Conservation (phyloP, 2,329 filamentous ascomycete genomes). For the Claviceps purpurea region DNA sequence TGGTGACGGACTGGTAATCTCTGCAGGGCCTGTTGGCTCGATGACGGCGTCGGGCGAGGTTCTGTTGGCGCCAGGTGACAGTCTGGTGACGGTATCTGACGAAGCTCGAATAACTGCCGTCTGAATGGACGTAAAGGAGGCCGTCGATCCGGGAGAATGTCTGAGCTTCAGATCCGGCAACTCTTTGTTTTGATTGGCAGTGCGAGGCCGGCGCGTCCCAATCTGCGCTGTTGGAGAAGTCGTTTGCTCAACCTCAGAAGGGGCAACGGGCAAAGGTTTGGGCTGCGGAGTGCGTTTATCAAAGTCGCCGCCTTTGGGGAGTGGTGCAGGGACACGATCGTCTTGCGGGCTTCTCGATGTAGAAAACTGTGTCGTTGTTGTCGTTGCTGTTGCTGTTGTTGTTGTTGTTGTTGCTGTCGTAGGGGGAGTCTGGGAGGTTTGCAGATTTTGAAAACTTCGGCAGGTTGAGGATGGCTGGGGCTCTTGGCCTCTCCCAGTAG, state of each 20-base stretch:
- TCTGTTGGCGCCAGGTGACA: background rate
- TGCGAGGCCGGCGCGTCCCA: constrained; percentile 39
- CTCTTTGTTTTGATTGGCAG: constrained; percentile 31
- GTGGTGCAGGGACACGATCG: constrained; percentile 8
- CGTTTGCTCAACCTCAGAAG: constrained; percentile 10
- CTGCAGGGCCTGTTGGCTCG: background rate
- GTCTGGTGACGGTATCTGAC: background rate
- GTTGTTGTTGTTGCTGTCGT: too few relatives aligned
- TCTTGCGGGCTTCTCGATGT: background rate
- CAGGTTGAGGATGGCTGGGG: background rate
- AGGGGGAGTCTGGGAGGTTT: too few relatives aligned
- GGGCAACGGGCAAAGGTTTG: constrained; percentile 5
- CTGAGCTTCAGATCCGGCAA: constrained; percentile 36
- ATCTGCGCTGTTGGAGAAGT: constrained; percentile 21
- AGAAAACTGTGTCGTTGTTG: background rate
- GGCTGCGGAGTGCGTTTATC: constrained; percentile 6
- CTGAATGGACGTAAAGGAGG: constrained; percentile 13
- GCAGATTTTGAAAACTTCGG: too few relatives aligned
- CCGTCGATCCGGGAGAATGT: constrained; percentile 37
- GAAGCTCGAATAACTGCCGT: constrained; percentile 2
- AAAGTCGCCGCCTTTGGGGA: constrained; percentile 14
- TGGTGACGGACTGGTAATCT: constrained; percentile 3
- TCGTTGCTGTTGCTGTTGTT: too few relatives aligned
- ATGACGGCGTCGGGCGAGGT: background rate
- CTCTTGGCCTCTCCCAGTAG: background rate